A percentile compares a stretch with the other conserved stretches of the same genome.
Evolutionary conservation across 2,329 filamentous ascomycete genomes (phyloP).

Genomic region (Curvularia eragrostidis): DNA sequence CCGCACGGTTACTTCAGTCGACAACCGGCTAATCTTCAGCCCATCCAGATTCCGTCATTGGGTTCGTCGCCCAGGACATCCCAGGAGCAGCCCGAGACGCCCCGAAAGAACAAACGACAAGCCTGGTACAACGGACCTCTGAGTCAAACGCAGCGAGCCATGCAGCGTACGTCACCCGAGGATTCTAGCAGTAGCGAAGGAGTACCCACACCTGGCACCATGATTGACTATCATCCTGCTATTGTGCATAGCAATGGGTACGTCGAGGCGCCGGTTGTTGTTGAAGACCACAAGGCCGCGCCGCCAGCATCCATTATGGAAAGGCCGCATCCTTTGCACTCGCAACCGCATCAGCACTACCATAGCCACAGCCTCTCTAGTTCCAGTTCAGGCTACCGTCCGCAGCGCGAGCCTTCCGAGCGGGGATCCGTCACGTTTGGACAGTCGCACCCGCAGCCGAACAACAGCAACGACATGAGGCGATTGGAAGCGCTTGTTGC

Average conservation of each 20-base stretch:
- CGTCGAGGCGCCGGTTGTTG: constrained; percentile 53
- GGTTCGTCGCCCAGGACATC: constrained; percentile 47
- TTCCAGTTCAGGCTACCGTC: constrained; percentile 37
- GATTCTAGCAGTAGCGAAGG: constrained; percentile 64
- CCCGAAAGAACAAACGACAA: constrained; percentile 69
- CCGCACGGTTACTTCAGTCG: constrained; percentile 48
- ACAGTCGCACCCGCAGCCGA: constrained; percentile 46
- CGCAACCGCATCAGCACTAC: constrained; percentile 37
- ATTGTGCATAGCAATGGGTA: constrained; percentile 60
- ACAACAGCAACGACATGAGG: constrained; percentile 57
- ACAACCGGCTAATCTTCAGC: constrained; percentile 26
- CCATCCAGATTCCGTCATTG: constrained; percentile 40
- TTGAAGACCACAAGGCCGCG: constrained; percentile 51
- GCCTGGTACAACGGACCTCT: constrained; percentile 73
- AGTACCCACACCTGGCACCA: constrained; percentile 60
- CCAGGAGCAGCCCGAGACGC: constrained; percentile 55
- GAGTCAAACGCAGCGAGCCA: constrained; percentile 32
- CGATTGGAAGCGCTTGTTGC: constrained; percentile 69
- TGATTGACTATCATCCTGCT: constrained; percentile 59
- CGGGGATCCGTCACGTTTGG: constrained; percentile 39
- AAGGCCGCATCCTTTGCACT: constrained; percentile 44
- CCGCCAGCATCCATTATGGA: constrained; percentile 46
- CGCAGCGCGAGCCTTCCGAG: constrained; percentile 40
- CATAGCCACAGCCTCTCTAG: constrained; percentile 40
- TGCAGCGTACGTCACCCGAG: constrained; percentile 61